phyloP scores from a whole-genome alignment of 1,139 yeast species.

The Suhomyces coccinellae region DNA sequence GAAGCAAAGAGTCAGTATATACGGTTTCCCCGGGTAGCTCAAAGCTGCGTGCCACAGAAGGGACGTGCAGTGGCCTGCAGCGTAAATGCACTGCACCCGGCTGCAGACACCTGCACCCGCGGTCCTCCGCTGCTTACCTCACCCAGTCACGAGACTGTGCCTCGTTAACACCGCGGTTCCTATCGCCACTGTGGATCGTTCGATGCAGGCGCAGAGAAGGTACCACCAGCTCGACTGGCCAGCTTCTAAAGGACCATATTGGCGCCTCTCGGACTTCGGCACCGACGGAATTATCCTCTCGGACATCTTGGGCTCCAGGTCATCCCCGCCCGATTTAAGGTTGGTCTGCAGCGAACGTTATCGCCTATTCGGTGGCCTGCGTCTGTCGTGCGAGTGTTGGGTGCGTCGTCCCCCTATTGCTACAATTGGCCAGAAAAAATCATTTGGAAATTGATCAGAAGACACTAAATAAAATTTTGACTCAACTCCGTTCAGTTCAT shows the following conservation, averaged over 20 bases:
- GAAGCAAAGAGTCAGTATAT: neutral
- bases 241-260: neutral
- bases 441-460: conserved; percentile 20
- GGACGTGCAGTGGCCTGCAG: no score
- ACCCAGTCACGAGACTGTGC: neutral
- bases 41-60: neutral
- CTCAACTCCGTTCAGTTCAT: conserved; percentile 1
- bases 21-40: neutral
- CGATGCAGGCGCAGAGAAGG: no score
- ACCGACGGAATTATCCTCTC: neutral
- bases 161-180: neutral
- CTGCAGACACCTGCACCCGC: no score
- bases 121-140: neutral
- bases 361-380: neutral
- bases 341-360: neutral
- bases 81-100: no score
- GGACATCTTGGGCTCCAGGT: neutral
- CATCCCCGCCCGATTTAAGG: neutral
- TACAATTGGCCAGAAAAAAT: conserved; percentile 8
- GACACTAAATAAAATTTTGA: conserved; percentile 13
- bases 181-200: no score
- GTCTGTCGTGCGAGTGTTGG: conserved; percentile 5
- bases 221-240: no score
- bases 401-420: conserved; percentile 4
- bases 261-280: neutral